phyloP scores from a whole-genome alignment of 352 stramenopile species.

The Pythium chondricola region DNA sequence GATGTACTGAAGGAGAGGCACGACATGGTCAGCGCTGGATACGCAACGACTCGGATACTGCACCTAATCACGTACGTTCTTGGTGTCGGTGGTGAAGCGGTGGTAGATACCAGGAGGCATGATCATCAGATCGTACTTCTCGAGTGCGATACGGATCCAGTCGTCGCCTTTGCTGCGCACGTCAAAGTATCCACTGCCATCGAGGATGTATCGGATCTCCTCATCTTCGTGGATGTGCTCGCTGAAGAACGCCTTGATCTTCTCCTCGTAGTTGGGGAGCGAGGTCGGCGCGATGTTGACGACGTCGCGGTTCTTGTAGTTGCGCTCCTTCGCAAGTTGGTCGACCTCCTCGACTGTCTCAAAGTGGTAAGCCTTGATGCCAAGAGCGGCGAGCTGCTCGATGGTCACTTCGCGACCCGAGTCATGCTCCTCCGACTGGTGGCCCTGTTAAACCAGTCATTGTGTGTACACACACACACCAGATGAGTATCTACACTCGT shows the following conservation, averaged over 20 bases:
- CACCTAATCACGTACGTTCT: slow-evolving; percentile 10
- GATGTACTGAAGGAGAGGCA: slow-evolving; percentile 12
- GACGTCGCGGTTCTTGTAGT: slow-evolving; percentile 23
- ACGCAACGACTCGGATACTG: background rate
- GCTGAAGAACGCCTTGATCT: slow-evolving; percentile 22
- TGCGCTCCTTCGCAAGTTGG: slow-evolving; percentile 13
- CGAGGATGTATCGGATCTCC: slow-evolving; percentile 22
- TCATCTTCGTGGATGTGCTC: slow-evolving; percentile 24
- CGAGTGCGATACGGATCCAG: slow-evolving; percentile 20
- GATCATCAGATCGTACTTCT: slow-evolving; percentile 21
- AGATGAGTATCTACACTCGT: too few species aligned
- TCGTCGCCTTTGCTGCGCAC: slow-evolving; percentile 19
- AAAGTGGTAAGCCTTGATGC: slow-evolving; percentile 19
- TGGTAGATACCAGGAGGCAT: slow-evolving; percentile 21
- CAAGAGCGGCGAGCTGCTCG: slow-evolving; percentile 10
- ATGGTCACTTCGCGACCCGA: slow-evolving; percentile 13
- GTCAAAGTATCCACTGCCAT: slow-evolving; percentile 22
- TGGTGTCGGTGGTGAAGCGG: slow-evolving; percentile 21
- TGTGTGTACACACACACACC: too few species aligned
- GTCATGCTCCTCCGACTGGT: slow-evolving; percentile 18
- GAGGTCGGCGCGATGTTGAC: slow-evolving; percentile 19
- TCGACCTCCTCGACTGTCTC: slow-evolving; percentile 19
- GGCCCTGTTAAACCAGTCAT: too few species aligned
- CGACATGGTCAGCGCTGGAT: background rate
- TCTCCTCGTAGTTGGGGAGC: slow-evolving; percentile 21